These are phyloP conservation scores for Lactifluus rugatus DNA, from an alignment of 768 basidiomycete species.

Conservation along the genomic window DNA sequence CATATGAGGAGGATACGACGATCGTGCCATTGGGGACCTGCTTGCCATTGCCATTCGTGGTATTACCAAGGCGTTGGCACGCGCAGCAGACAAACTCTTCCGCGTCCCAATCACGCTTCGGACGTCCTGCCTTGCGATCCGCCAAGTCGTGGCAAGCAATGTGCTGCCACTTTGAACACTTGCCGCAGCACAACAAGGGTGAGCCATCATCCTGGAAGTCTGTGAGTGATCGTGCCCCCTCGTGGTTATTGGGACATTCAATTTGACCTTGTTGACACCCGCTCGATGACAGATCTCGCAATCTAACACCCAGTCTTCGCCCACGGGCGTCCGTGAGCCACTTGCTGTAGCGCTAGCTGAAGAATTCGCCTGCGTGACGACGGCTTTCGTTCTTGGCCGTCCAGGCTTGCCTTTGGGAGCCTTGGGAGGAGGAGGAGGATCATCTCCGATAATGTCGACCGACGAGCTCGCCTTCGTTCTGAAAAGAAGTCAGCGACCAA, in stretches of 20 bases:
- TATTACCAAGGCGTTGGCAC: slow-evolving; percentile 32
- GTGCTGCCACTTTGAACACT: slow-evolving; percentile 85
- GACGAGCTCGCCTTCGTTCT: slow-evolving; percentile 7
- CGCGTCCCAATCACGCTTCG: slow-evolving; percentile 72
- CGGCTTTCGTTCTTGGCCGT: slow-evolving; percentile 10
- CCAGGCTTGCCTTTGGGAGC: slow-evolving; percentile 3
- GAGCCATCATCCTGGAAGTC: slow-evolving; percentile 60
- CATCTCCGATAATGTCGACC: slow-evolving; percentile 11
- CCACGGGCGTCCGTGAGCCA: slow-evolving; percentile 43
- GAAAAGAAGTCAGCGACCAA: not conserved
- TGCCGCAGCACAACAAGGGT: slow-evolving; percentile 73
- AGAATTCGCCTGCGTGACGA: slow-evolving; percentile 21
- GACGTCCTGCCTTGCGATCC: slow-evolving; percentile 54
- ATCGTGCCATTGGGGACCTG: not conserved
- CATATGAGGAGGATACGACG: not conserved
- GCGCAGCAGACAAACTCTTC: slow-evolving; percentile 71
- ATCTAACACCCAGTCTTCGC: slow-evolving; percentile 75
- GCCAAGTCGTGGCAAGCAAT: slow-evolving; percentile 71
- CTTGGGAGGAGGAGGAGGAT: not conserved
- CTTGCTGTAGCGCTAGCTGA: slow-evolving; percentile 26
- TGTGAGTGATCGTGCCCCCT: no score
- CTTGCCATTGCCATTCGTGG: not conserved
- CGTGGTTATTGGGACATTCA: slow-evolving; percentile 5
- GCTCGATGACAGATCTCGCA: slow-evolving; percentile 75
- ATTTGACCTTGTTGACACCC: slow-evolving; percentile 62